Evolutionary conservation across 352 stramenopile species (phyloP).

Genomic region (Phytophthora megakarya): DNA sequence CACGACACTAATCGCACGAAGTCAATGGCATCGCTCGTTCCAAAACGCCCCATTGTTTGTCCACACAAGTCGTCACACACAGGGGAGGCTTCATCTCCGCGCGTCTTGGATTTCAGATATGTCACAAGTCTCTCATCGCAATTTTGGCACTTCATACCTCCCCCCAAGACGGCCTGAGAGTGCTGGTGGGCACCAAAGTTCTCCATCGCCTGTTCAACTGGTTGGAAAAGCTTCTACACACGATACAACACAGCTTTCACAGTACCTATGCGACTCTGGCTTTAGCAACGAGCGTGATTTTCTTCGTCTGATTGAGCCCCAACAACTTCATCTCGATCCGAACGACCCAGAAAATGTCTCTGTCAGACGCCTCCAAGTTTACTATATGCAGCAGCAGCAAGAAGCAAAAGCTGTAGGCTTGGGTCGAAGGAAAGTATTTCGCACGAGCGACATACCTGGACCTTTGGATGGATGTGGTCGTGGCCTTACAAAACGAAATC

Average conservation of each 20-base stretch:
- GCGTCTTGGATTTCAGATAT: constrained; percentile 43
- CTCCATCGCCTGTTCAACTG: constrained; percentile 20
- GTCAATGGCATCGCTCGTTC: constrained; percentile 63
- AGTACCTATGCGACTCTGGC: constrained; percentile 29
- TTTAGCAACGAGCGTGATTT: constrained; percentile 74
- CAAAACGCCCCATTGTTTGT: constrained; percentile 54
- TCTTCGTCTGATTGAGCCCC: constrained; percentile 48
- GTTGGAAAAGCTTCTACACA: constrained; percentile 23
- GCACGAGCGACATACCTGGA: constrained; percentile 23
- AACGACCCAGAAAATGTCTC: constrained; percentile 76
- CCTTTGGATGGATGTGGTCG: constrained; percentile 20
- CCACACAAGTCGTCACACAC: constrained; percentile 43
- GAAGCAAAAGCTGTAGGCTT: constrained; percentile 39
- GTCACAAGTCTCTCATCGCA: neutral
- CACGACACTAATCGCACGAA: constrained; percentile 41
- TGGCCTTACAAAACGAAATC: constrained; percentile 69
- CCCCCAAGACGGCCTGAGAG: constrained; percentile 32
- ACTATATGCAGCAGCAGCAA: constrained; percentile 43
- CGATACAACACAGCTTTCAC: constrained; percentile 17
- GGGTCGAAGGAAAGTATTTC: constrained; percentile 29
- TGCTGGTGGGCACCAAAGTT: constrained; percentile 12
- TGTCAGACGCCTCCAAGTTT: constrained; percentile 47
- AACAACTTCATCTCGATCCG: constrained; percentile 55
- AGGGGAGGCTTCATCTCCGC: constrained; percentile 54
- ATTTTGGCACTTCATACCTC: constrained; percentile 16